A percentile compares a stretch with the other conserved stretches of the same genome.
These are phyloP conservation scores for Quercus aquifolioides DNA, from an alignment of 306 rosid genomes.

Conservation along the genomic window DNA sequence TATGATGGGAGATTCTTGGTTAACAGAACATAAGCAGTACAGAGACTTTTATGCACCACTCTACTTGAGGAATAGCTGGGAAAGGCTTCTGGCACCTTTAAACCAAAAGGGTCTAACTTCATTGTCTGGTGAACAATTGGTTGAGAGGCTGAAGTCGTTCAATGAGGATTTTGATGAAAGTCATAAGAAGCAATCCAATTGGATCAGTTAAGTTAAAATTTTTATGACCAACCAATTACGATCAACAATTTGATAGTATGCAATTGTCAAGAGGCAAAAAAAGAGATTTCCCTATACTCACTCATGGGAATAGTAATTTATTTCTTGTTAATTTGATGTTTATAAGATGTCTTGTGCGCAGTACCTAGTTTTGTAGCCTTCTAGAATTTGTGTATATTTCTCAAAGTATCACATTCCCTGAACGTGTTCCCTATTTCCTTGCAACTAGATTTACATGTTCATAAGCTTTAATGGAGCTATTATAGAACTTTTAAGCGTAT, in stretches of 20 bases:
- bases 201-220: conserved; percentile 42
- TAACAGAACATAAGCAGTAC: conserved; percentile 35
- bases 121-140: conserved; percentile 21
- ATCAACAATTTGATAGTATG: conserved; percentile 25
- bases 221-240: conserved; percentile 42
- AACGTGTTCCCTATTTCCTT: too few species aligned
- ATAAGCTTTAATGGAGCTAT: too few species aligned
- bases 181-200: conserved; percentile 54
- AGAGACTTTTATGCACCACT: conserved; percentile 71
- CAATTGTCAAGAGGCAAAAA: neutral
- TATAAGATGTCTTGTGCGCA: too few species aligned
- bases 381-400: too few species aligned
- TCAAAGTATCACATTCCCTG: too few species aligned
- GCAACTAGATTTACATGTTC: too few species aligned
- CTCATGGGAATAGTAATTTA: too few species aligned
- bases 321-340: too few species aligned
- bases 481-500: too few species aligned
- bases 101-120: conserved; percentile 20
- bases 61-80: conserved; percentile 81
- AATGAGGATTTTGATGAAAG: conserved; percentile 53
- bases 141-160: conserved; percentile 48
- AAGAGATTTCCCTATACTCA: too few species aligned
- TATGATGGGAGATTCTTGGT: conserved; percentile 60
- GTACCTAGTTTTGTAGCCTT: too few species aligned
- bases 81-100: conserved; percentile 43